These are phyloP conservation scores for Colletotrichum eremochloae DNA, from an alignment of 2,329 filamentous ascomycete species.

Conservation along the genomic window DNA sequence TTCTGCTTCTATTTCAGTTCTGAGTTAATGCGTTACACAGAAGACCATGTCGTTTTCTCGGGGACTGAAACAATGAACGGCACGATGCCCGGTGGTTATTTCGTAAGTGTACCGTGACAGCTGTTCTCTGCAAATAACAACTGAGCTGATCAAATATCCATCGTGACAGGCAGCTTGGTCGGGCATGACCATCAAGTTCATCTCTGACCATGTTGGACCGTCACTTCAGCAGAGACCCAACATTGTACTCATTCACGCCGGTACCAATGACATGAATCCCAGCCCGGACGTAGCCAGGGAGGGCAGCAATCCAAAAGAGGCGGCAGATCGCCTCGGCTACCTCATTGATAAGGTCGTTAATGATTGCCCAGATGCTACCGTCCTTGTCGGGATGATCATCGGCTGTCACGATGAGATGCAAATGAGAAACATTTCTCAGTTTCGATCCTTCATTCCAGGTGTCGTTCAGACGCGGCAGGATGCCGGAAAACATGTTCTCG, in stretches of 20 bases:
- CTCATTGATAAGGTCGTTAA: slow-evolving; percentile 51
- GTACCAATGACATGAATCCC: slow-evolving; percentile 56
- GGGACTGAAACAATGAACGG: slow-evolving; percentile 47
- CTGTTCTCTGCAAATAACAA: too few species aligned
- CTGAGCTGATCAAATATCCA: background rate
- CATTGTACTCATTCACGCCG: slow-evolving; percentile 53
- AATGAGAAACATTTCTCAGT: slow-evolving; percentile 46
- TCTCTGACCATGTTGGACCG: slow-evolving; percentile 48
- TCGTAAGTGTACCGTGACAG: slow-evolving; percentile 46
- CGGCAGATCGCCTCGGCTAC: slow-evolving; percentile 48
- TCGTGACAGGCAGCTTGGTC: slow-evolving; percentile 51
- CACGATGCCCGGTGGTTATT: slow-evolving; percentile 51
- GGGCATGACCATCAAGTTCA: slow-evolving; percentile 54
- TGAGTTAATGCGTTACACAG: background rate
- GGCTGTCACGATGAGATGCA: slow-evolving; percentile 48
- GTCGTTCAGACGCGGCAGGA: slow-evolving; percentile 47
- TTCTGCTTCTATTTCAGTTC: too few species aligned
- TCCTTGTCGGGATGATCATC: slow-evolving; percentile 54
- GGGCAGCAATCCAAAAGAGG: slow-evolving; percentile 49
- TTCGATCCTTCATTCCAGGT: slow-evolving; percentile 48
- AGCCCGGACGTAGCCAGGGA: slow-evolving; percentile 47
- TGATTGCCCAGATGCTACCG: slow-evolving; percentile 50
- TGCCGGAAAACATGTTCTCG: slow-evolving; percentile 49
- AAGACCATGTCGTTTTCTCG: slow-evolving; percentile 49
- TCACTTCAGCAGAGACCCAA: slow-evolving; percentile 53